Evolutionary conservation across 2,329 filamentous ascomycete genomes (phyloP).

Genomic region (Colletotrichum tropicicola): DNA sequence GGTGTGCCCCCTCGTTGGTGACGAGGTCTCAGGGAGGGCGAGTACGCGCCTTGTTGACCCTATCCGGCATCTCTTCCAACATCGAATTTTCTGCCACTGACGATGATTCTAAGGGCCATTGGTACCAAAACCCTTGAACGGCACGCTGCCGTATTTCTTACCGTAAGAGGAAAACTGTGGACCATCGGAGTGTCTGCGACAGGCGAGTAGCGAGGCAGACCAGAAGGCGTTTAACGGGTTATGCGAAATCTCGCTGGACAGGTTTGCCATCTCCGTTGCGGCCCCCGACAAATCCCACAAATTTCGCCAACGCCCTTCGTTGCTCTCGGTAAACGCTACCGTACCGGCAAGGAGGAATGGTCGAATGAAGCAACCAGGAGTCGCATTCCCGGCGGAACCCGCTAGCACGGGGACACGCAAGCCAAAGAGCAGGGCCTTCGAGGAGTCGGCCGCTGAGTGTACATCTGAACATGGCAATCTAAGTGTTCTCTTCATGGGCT

Average conservation of each 20-base stretch:
- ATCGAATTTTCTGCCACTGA: neutral
- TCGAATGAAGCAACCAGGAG: neutral
- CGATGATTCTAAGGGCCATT: neutral
- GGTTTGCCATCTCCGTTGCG: neutral
- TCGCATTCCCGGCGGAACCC: neutral
- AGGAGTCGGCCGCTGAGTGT: neutral
- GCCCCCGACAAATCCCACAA: neutral
- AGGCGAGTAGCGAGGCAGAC: neutral
- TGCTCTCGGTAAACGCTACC: neutral
- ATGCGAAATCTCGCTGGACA: neutral
- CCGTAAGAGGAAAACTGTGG: neutral
- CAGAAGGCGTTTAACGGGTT: neutral
- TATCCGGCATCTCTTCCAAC: neutral
- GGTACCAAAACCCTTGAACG: neutral
- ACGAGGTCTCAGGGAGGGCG: neutral
- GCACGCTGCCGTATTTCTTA: slow-evolving; percentile 3
- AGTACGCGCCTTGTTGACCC: neutral
- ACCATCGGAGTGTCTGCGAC: neutral
- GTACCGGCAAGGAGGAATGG: neutral
- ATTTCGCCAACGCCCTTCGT: neutral
- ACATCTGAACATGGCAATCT: neutral
- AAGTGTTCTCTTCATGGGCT: slow-evolving; percentile 1
- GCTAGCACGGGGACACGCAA: slow-evolving; percentile 8
- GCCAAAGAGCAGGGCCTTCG: neutral
- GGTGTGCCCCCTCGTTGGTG: neutral